Evolutionary conservation across 2,329 filamentous ascomycete species (phyloP).

Genomic region (Claviceps maximensis): DNA sequence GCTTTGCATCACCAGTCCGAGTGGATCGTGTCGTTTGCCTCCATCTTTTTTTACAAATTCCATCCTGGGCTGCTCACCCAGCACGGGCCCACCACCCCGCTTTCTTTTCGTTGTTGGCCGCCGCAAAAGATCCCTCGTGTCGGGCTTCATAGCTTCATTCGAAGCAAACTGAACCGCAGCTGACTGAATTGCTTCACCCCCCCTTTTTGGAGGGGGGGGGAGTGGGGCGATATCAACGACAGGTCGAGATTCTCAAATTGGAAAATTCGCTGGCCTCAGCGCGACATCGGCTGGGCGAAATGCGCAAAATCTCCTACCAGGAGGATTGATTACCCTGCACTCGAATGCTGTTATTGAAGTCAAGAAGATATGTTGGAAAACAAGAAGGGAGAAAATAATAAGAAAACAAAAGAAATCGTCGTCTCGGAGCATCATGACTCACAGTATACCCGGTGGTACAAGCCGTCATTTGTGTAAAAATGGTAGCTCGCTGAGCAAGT

Average conservation of each 20-base stretch:
- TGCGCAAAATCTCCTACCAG: constrained; percentile 93
- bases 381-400: neutral
- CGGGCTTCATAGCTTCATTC: neutral
- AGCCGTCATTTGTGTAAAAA: neutral
- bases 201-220: neutral
- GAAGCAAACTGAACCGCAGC: constrained; percentile 1
- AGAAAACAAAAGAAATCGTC: neutral
- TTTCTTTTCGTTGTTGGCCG: neutral
- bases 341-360: neutral
- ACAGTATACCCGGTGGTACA: neutral
- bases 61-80: neutral
- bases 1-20: neutral
- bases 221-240: constrained; percentile 4
- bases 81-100: neutral
- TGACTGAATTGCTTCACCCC: neutral
- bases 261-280: constrained; percentile 76
- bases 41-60: neutral
- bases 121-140: neutral
- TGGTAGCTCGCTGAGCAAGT: neutral
- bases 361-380: no score
- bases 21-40: neutral
- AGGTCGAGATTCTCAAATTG: constrained; percentile 95
- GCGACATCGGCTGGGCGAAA: constrained; percentile 77
- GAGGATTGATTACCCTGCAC: constrained; percentile 41
- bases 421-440: neutral